Percentiles rank a stretch among this genome's conserved stretches.
Evolutionary conservation across 768 basidiomycete species (phyloP).

Genomic region (Russula sp.): DNA sequence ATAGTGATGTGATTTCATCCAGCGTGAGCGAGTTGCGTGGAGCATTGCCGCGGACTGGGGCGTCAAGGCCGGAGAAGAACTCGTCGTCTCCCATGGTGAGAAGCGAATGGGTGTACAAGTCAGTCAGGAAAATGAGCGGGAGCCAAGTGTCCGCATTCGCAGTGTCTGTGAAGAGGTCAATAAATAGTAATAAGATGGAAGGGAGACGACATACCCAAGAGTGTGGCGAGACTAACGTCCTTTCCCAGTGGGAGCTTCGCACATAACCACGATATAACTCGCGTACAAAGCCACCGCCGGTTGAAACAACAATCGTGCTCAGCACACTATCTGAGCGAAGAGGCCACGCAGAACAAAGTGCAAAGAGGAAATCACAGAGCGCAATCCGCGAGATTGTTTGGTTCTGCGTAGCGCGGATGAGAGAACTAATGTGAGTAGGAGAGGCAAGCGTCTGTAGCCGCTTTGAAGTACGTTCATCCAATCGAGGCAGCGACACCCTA

Average conservation of each 20-base stretch:
- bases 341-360: conserved; percentile 61
- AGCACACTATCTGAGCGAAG: conserved; percentile 56
- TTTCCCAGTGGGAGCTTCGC: conserved; percentile 58
- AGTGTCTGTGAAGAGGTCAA: conserved; percentile 40
- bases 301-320: conserved; percentile 48
- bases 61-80: conserved; percentile 60
- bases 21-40: conserved; percentile 73
- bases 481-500: conserved; percentile 37
- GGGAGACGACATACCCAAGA: conserved; percentile 41
- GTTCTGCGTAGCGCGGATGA: conserved; percentile 48
- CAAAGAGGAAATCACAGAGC: conserved; percentile 57
- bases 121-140: conserved; percentile 70
- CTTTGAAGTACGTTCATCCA: conserved; percentile 60
- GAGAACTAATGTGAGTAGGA: conserved; percentile 49
- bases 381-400: conserved; percentile 43
- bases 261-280: conserved; percentile 73
- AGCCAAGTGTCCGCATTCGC: conserved; percentile 53
- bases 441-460: conserved; percentile 60
- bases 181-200: not conserved
- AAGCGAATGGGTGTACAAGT: conserved; percentile 80
- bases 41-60: conserved; percentile 31
- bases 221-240: conserved; percentile 43
- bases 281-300: conserved; percentile 62
- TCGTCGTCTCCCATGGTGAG: conserved; percentile 96
- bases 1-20: conserved; percentile 77